Evolutionary conservation across 495 filamentous ascomycete species (phyloP), one percentile per base, ranked within the genome.

Genomic region (Polyplosphaeria fusca): DNA sequence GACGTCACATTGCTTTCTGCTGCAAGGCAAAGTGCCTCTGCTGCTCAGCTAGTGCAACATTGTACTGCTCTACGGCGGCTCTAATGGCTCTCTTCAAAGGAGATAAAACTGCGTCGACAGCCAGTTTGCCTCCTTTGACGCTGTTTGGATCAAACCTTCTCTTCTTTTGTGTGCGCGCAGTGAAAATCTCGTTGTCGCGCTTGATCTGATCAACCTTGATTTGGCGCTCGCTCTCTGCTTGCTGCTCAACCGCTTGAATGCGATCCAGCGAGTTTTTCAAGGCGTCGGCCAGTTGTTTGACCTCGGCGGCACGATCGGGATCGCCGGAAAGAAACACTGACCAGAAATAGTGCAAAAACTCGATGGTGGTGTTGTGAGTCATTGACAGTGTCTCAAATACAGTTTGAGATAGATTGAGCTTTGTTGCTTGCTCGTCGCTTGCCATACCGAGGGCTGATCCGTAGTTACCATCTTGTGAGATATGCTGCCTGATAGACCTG

Each of bases 291-390:
- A 95, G 74, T 30, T 85, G 86, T 2, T 81, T 78, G 0, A 94
- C 76, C 67, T 96, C 91, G 20, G 74, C 73, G 0, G 86, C 84
- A n/a, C 86, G 83, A 39, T 85, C 82, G 5, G 86, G 74, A 67
- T 93, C 86, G 1, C 88, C 89, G 0, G 91, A 95, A 5, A 92
- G 74, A 64, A 93, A 96, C 3, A 88, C 82, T 30, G 81, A 75
- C 91, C 91, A 97, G 76, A 96, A 98, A 67, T 97, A 91, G 59
- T 88, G 85, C n/a, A 98, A 74, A 65, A 97, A 97, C 60, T 97
- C 94, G 5, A 85, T 87, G 0, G 90, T 89, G 0, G 93, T 96
- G 37, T 91, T 89, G 67, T 97, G 90, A 16, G 91, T 95, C 20
- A 95, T 79, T 23, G 79, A 82, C 35, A 95, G 78, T 3, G 84